Evolutionary conservation across 768 basidiomycete genomes (phyloP).

Genomic region (Grammothele lineata): DNA sequence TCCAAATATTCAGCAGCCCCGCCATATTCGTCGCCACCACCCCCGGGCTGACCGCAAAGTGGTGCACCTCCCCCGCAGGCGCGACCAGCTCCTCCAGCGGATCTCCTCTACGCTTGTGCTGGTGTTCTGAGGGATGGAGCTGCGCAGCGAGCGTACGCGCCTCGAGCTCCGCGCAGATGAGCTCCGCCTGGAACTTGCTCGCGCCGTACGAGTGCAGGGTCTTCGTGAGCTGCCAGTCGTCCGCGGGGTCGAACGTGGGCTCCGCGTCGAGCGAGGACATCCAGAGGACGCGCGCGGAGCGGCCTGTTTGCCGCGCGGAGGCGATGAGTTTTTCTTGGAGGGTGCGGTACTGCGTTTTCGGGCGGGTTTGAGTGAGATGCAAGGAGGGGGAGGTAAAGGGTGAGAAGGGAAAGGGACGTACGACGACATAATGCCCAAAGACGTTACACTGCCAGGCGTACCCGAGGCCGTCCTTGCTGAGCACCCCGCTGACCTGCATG

Average conservation of each 20-base stretch:
- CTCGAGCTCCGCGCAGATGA: conserved; percentile 57
- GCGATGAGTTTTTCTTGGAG: conserved; percentile 50
- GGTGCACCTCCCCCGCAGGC: conserved; percentile 32
- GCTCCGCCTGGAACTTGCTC: conserved; percentile 74
- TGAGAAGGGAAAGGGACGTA: conserved; percentile 32
- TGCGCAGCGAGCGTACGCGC: conserved; percentile 28
- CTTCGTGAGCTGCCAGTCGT: conserved; percentile 70
- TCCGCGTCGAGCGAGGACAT: conserved; percentile 67
- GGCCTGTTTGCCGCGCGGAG: conserved; percentile 29
- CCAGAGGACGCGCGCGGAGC: conserved; percentile 69
- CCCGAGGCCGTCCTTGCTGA: conserved; percentile 67
- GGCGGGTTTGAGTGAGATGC: background rate
- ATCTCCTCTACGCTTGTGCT: conserved; percentile 4
- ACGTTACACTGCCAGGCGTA: conserved; percentile 84
- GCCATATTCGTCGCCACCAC: conserved; percentile 64
- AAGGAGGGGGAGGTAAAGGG: background rate
- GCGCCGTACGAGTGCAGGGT: conserved; percentile 63
- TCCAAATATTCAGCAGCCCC: conserved; percentile 38
- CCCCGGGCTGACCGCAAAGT: conserved; percentile 68
- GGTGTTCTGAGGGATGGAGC: no score
- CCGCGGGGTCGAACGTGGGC: conserved; percentile 48
- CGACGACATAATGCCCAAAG: conserved; percentile 76
- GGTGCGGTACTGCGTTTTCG: conserved; percentile 49
- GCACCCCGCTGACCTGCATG: conserved; percentile 52
- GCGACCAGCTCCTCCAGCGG: conserved; percentile 3